These are phyloP conservation scores for Pestalotiopsis sp. DNA, from an alignment of 2,329 filamentous ascomycete genomes.

Conservation along the genomic window DNA sequence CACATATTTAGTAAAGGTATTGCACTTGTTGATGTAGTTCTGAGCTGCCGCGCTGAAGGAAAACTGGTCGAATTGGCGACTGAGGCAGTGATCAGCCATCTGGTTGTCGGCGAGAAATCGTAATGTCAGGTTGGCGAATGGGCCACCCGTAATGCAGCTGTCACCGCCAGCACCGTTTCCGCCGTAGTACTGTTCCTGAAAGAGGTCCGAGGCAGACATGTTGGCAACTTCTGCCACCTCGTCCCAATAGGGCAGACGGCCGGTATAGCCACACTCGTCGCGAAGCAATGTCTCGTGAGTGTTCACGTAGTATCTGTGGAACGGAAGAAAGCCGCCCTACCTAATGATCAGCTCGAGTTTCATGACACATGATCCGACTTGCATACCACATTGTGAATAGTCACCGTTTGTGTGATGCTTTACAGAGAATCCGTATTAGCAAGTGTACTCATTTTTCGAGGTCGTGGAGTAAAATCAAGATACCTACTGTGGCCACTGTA, in stretches of 20 bases:
- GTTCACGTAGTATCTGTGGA: conserved; percentile 36
- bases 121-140: conserved; percentile 36
- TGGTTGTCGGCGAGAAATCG: conserved; percentile 15
- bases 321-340: conserved; percentile 35
- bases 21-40: conserved; percentile 1
- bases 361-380: not conserved
- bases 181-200: conserved; percentile 32
- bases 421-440: not conserved
- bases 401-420: conserved; percentile 27
- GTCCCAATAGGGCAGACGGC: conserved; percentile 37
- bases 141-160: conserved; percentile 35
- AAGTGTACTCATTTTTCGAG: not conserved
- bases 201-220: conserved; percentile 32
- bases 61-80: conserved; percentile 8
- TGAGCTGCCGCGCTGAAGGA: not conserved
- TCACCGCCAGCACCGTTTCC: conserved; percentile 28
- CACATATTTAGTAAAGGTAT: not conserved
- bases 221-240: conserved; percentile 32
- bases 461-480: not conserved
- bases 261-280: conserved; percentile 32
- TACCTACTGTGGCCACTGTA: conserved; percentile 33
- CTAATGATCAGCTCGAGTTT: not conserved
- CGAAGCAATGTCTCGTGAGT: conserved; percentile 35
- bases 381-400: conserved; percentile 30
- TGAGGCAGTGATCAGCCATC: conserved; percentile 26